phyloP scores from a whole-genome alignment of 2,329 filamentous ascomycete genomes.

The Nemania sp. region DNA sequence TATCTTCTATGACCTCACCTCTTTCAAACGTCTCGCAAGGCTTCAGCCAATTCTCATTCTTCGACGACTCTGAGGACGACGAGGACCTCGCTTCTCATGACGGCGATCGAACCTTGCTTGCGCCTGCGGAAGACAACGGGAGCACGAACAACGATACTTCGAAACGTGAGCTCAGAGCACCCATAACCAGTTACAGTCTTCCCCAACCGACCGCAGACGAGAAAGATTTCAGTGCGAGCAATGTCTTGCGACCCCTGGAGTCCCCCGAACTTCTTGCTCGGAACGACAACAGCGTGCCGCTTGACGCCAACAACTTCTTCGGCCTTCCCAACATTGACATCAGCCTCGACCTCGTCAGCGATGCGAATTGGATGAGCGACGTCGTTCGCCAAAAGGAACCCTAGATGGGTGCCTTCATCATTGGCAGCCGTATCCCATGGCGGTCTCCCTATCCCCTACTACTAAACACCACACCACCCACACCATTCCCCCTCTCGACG shows the following conservation, averaged over 20 bases:
- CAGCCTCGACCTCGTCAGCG: slow-evolving; percentile 45
- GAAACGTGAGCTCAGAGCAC: slow-evolving; percentile 26
- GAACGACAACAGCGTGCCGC: slow-evolving; percentile 33
- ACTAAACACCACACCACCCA: too few species aligned
- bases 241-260: slow-evolving; percentile 27
- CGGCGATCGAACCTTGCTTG: slow-evolving; percentile 43
- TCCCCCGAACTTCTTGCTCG: slow-evolving; percentile 40
- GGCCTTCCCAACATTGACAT: slow-evolving; percentile 39
- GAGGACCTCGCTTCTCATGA: slow-evolving; percentile 44
- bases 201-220: slow-evolving; percentile 42
- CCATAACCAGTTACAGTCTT: slow-evolving; percentile 54
- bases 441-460: not conserved
- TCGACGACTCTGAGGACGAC: slow-evolving; percentile 53
- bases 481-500: too few species aligned
- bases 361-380: slow-evolving; percentile 58
- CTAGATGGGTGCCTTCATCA: not conserved
- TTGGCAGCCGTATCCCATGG: not conserved
- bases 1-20: slow-evolving; percentile 45
- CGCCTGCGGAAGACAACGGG: slow-evolving; percentile 24
- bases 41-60: slow-evolving; percentile 49
- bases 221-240: slow-evolving; percentile 32
- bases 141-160: slow-evolving; percentile 31
- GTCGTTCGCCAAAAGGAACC: slow-evolving; percentile 45
- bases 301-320: slow-evolving; percentile 35
- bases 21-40: slow-evolving; percentile 43